Percentiles rank a stretch among this genome's conserved stretches.
Conservation (phyloP, 129 eudicot species). For the Ambrosia trifida region DNA sequence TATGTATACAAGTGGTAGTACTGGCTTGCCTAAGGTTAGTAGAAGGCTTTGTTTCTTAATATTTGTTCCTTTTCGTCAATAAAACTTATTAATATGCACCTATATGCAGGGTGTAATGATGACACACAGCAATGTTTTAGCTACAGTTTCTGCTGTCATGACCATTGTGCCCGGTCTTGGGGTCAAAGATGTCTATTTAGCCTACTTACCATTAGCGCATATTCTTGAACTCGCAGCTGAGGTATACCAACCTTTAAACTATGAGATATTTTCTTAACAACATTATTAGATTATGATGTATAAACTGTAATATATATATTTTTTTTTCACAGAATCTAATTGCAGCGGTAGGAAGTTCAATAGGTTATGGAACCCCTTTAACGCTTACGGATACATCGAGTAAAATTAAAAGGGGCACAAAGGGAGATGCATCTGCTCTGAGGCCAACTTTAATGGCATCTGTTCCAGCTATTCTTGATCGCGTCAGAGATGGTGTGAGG, state of each 20-base stretch:
- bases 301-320: neutral
- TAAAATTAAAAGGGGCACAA: slow-evolving; percentile 85
- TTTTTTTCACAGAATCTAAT: slow-evolving; percentile 58
- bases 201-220: slow-evolving; percentile 93
- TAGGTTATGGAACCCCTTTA: slow-evolving; percentile 93
- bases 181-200: slow-evolving; percentile 75
- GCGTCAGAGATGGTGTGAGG: slow-evolving; percentile 94
- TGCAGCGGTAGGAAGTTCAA: slow-evolving; percentile 73
- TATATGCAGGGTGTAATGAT: slow-evolving; percentile 91
- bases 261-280: slow-evolving; percentile 1
- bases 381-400: slow-evolving; percentile 94
- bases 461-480: slow-evolving; percentile 98
- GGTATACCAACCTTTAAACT: slow-evolving; percentile 44
- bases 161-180: slow-evolving; percentile 88
- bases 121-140: slow-evolving; percentile 89
- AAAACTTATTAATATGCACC: neutral
- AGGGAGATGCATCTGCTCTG: slow-evolving; percentile 84
- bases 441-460: slow-evolving; percentile 87
- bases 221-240: slow-evolving; percentile 97
- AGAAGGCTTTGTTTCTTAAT: neutral
- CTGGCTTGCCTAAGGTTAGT: slow-evolving; percentile 95
- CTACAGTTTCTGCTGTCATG: slow-evolving; percentile 92
- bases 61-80: neutral
- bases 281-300: slow-evolving; percentile 6
- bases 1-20: slow-evolving; percentile 98